A percentile compares a stretch with the other conserved stretches of the same genome.
phyloP scores from a whole-genome alignment of 371 early-diverging fungal species.

The Zychaea mexicana region DNA sequence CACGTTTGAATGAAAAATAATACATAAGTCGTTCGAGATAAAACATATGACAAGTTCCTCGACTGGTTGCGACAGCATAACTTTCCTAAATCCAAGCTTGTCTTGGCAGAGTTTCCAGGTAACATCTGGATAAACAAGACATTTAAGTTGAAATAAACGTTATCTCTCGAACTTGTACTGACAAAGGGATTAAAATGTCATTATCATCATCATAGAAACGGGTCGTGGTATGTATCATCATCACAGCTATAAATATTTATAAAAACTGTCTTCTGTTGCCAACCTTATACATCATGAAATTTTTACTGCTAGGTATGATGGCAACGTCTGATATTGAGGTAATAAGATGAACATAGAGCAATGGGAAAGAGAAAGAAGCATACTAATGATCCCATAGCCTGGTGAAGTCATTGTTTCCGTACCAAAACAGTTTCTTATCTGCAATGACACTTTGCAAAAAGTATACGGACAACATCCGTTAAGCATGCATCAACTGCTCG shows the following conservation, averaged over 20 bases:
- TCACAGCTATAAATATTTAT: no score
- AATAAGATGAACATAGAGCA: constrained; percentile 1
- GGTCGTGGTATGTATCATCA: constrained; percentile 7
- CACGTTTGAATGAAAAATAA: neutral
- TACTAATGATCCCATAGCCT: constrained; percentile 23
- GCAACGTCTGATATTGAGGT: constrained; percentile 59
- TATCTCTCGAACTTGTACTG: neutral
- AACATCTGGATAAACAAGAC: constrained; percentile 4
- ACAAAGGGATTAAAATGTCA: neutral
- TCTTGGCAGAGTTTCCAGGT: constrained; percentile 60
- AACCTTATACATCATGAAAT: neutral
- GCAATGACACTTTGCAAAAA: constrained; percentile 36
- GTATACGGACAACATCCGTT: constrained; percentile 38
- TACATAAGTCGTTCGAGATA: constrained; percentile 45
- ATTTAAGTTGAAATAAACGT: neutral
- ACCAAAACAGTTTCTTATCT: constrained; percentile 53
- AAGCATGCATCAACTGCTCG: constrained; percentile 54
- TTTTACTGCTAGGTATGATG: constrained; percentile 51
- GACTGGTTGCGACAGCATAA: constrained; percentile 50
- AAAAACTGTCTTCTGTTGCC: no score
- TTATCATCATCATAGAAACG: neutral
- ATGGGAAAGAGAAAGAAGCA: neutral
- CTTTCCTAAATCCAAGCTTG: constrained; percentile 58
- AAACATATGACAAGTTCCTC: constrained; percentile 50
- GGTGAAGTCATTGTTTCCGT: constrained; percentile 64